These are phyloP conservation scores for Jatropha curcas DNA, from an alignment of 345 rosid genomes.

Conservation along the genomic window DNA sequence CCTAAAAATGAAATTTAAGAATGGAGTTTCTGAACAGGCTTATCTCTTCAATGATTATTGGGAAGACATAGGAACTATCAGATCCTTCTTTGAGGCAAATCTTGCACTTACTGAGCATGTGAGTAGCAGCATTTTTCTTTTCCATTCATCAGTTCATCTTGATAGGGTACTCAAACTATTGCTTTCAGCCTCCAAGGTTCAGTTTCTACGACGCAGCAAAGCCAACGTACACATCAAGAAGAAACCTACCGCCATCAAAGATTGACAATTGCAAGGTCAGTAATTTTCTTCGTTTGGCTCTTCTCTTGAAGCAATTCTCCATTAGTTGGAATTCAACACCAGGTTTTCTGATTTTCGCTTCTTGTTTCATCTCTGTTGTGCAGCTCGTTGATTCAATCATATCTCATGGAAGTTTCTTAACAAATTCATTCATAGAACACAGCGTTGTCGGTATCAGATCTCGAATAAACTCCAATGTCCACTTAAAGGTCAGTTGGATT, in stretches of 20 bases:
- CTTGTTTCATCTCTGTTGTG: slow-evolving; percentile 1
- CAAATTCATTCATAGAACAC: slow-evolving; percentile 70
- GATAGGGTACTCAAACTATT: too few relatives aligned
- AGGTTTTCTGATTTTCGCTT: neutral
- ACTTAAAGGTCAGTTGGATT: slow-evolving; percentile 57
- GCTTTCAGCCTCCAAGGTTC: slow-evolving; percentile 76
- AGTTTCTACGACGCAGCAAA: slow-evolving; percentile 93
- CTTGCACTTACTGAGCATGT: slow-evolving; percentile 95
- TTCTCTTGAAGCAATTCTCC: slow-evolving; percentile 1
- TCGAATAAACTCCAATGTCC: slow-evolving; percentile 70
- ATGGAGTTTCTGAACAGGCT: slow-evolving; percentile 57
- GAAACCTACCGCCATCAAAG: slow-evolving; percentile 86
- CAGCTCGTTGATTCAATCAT: slow-evolving; percentile 84
- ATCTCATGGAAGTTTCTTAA: slow-evolving; percentile 90
- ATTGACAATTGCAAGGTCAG: slow-evolving; percentile 77
- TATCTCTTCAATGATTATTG: slow-evolving; percentile 92
- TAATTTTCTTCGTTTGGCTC: slow-evolving; percentile 7
- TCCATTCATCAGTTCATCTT: too few relatives aligned
- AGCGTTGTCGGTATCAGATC: slow-evolving; percentile 90
- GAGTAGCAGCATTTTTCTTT: slow-evolving; percentile 35
- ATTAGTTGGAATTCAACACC: neutral
- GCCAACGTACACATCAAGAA: slow-evolving; percentile 88
- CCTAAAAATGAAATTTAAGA: neutral
- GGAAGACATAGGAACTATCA: slow-evolving; percentile 97
- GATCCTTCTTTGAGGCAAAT: slow-evolving; percentile 94